Base-by-base conservation (phyloP, 2,329 filamentous ascomycete genomes). In the Ophiocordyceps camponoti-leonardi region DNA sequence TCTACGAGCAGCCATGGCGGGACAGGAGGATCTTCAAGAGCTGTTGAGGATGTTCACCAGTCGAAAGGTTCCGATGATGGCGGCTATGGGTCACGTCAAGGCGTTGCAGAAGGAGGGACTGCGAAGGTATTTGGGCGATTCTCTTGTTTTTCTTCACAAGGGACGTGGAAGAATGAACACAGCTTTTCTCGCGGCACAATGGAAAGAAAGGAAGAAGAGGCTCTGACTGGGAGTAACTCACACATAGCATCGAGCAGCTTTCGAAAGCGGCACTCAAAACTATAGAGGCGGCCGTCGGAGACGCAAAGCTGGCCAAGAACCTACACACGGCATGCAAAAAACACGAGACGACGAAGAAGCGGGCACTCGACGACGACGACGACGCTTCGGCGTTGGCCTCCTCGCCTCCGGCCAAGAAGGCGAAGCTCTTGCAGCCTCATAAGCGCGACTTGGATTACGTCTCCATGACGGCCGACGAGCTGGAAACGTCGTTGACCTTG, bases 401-500 rank as follows among this genome's bases (percentile, higher is more conserved):
- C 12, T 33, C 16, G 31, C 16, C 31, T 16, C 31, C 31, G 4
- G 5, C 48, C 20, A 65, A 65, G 50, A 62, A 56, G 48, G 49
- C 53, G 6, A 61, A 55, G 42, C 45, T 64, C 8, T 26, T 26
- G 14, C 60, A 63, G 46, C 48, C 52, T 5, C 60, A 61, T 44
- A 60, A 55, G 43, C 56, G 53, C 23, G 59, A 64, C 47, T 44
- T 65, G 23, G 61, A 65, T 48, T 64, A 63, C 43, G 64, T 45
- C 49, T 66, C 62, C 46, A 60, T 65, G 58, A 61, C 66, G 2
- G 71, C 79, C 0, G 69, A 72, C 14, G 73, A 81, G 44, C 63
- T 81, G 1, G 83, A 87, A 57, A 66, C 64, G 7, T 76, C 78
- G 0, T 65, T 86, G 6, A 65, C 64, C 8, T 62, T 87, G 1